Base-by-base conservation (phyloP, 2,329 filamentous ascomycete species). In the Fusarium praegraminearum region DNA sequence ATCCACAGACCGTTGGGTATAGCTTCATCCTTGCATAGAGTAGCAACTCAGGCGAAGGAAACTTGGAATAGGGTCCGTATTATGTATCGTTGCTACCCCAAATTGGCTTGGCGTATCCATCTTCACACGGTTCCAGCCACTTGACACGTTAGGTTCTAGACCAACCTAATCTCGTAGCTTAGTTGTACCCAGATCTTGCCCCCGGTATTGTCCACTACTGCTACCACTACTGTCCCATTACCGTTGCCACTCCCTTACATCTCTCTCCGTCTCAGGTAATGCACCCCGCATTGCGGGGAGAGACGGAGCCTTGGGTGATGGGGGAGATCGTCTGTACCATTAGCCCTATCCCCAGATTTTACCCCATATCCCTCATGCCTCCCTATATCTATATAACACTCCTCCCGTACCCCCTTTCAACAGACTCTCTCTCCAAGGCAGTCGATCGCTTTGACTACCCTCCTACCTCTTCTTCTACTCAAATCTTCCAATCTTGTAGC, bases 281-380 rank as follows among this genome's bases (percentile, higher is more conserved):
- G 62, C 67, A 68, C 63, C 63, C 63, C 63, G 51, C 63, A 71
- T 30, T 54, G 58, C 54, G 67, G 67, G 63, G 68, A 33, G 43
- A 28, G 52, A 43, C 56, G 64, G 56, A 24, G 62, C 45, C 45
- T 30, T 43, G 24, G 28, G 45, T 28, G 33, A 46, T 44, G 33
- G 33, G 28, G 28, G 33, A 51, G 54, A 43, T 50, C 33, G 45
- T 60, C 30, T 41, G 15, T 30, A 41, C 13, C 40, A n/a, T 51
- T 26, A 41, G 41, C 30, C 28, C n/a, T 18, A 57, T 54, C 49
- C 57, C 47, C 64, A 47, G 51, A 16, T 52, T 57, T 50, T 46
- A 9, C 40, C 40, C 52, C 52, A 20, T 16, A 13, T 40, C 24
- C 12, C 4, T 12, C 5, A 9, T 16, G 28, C 18, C 24, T 30